phyloP scores from a whole-genome alignment of 805 yeast genomes.

The Wickerhamomyces ciferrii region DNA sequence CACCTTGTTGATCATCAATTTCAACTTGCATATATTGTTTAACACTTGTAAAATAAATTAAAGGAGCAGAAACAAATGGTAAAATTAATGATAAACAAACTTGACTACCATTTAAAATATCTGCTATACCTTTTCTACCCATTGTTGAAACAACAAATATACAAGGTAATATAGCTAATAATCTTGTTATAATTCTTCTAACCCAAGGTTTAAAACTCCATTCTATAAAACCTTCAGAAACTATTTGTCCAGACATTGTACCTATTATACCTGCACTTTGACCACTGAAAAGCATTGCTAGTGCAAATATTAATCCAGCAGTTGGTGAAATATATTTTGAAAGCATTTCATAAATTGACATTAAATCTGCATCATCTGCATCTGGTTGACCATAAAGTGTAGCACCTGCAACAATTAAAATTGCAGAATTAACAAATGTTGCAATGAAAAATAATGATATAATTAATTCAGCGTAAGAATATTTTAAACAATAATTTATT shows the following conservation, averaged over 20 bases:
- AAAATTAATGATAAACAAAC: constrained; percentile 75
- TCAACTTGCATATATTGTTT: constrained; percentile 59
- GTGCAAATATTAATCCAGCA: constrained; percentile 85
- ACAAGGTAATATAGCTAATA: constrained; percentile 85
- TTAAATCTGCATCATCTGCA: constrained; percentile 74
- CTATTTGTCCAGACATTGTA: constrained; percentile 91
- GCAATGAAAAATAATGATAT: constrained; percentile 84
- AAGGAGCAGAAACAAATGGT: constrained; percentile 86
- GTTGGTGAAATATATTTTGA: constrained; percentile 68
- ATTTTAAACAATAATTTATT: constrained; percentile 71
- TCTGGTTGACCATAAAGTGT: constrained; percentile 63
- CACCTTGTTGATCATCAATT: constrained; percentile 17
- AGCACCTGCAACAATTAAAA: constrained; percentile 87
- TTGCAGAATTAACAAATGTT: constrained; percentile 87
- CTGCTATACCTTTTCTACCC: constrained; percentile 79
- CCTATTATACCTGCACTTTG: constrained; percentile 94
- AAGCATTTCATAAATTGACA: constrained; percentile 72
- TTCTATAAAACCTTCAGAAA: constrained; percentile 80
- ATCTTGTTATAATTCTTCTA: constrained; percentile 72
- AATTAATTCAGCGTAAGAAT: constrained; percentile 77
- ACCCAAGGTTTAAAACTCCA: constrained; percentile 82
- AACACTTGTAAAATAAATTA: constrained; percentile 74
- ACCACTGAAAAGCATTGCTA: constrained; percentile 87
- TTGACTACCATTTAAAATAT: constrained; percentile 73
- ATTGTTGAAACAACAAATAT: constrained; percentile 62